Evolutionary conservation across 768 basidiomycete genomes (phyloP).

Genomic region (Podaxis sp.): DNA sequence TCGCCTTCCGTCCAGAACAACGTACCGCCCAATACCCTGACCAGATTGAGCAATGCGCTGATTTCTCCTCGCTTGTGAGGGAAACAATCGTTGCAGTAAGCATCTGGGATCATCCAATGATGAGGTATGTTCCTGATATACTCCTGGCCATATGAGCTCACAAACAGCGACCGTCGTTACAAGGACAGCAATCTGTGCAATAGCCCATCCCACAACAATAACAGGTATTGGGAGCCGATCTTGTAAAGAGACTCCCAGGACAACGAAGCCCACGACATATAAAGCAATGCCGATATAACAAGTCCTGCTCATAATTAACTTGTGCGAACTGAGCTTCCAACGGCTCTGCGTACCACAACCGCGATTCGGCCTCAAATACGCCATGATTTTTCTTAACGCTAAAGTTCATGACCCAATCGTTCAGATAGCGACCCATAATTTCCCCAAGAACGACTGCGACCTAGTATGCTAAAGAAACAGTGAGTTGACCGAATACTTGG

Average conservation of each 20-base stretch:
- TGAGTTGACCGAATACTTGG: neutral
- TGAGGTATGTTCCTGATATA: neutral
- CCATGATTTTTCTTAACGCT: constrained; percentile 47
- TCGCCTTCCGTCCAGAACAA: neutral
- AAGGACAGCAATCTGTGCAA: constrained; percentile 52
- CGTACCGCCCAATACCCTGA: constrained; percentile 47
- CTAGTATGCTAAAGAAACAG: constrained; percentile 19
- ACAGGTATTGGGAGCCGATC: constrained; percentile 48
- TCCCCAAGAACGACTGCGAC: constrained; percentile 52
- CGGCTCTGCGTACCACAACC: constrained; percentile 43
- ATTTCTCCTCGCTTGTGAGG: constrained; percentile 45
- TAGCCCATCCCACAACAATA: constrained; percentile 65
- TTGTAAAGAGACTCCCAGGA: constrained; percentile 51
- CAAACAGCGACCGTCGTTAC: constrained; percentile 62
- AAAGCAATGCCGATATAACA: constrained; percentile 56
- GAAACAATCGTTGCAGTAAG: constrained; percentile 20
- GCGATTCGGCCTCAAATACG: constrained; percentile 57
- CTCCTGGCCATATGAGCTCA: constrained; percentile 21
- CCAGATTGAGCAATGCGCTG: constrained; percentile 55
- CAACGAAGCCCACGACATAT: constrained; percentile 59
- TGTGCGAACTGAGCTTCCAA: neutral
- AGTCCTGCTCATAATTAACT: constrained; percentile 32
- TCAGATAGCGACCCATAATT: constrained; percentile 45
- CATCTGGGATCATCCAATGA: constrained; percentile 19
- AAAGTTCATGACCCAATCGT: constrained; percentile 47